Conservation (phyloP, 805 yeast genomes). For the Hanseniaspora thailandica region DNA sequence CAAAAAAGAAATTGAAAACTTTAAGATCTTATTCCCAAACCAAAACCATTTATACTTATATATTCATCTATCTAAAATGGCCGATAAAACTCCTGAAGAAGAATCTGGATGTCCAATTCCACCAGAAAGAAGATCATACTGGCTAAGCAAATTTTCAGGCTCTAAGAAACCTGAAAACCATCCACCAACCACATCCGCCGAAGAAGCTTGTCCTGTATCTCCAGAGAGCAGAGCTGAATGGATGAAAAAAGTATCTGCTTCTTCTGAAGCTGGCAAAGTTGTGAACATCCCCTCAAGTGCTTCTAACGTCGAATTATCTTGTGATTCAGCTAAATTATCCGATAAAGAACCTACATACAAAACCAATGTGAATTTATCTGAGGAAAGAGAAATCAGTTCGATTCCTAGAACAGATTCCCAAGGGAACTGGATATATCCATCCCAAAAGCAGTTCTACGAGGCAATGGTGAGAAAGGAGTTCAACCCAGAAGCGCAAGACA, state of each 20-base stretch:
- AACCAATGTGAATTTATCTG: slow-evolving; percentile 41
- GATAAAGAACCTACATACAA: slow-evolving; percentile 25
- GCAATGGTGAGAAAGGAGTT: slow-evolving; percentile 89
- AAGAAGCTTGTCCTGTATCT: slow-evolving; percentile 52
- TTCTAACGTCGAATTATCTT: slow-evolving; percentile 24
- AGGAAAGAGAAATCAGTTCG: slow-evolving; percentile 65
- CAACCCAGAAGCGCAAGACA: slow-evolving; percentile 70
- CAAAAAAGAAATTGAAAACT: no score
- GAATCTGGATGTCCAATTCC: slow-evolving; percentile 56
- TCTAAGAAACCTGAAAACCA: slow-evolving; percentile 1
- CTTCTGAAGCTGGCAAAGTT: slow-evolving; percentile 20
- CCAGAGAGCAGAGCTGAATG: slow-evolving; percentile 49
- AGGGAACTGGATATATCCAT: slow-evolving; percentile 85
- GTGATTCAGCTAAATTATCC: slow-evolving; percentile 38
- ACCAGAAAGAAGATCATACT: slow-evolving; percentile 43
- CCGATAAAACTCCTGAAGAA: background rate
- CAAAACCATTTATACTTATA: no score
- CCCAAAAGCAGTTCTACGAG: slow-evolving; percentile 85
- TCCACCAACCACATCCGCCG: slow-evolving; percentile 17
- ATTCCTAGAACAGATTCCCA: slow-evolving; percentile 67
- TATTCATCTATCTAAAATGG: background rate
- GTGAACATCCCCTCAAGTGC: slow-evolving; percentile 18
- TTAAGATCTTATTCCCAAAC: no score
- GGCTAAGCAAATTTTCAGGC: slow-evolving; percentile 32
- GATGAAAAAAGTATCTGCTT: slow-evolving; percentile 27